These are phyloP conservation scores for Capsicum rhomboideum DNA, from an alignment of 257 asterid genomes.

Conservation along the genomic window DNA sequence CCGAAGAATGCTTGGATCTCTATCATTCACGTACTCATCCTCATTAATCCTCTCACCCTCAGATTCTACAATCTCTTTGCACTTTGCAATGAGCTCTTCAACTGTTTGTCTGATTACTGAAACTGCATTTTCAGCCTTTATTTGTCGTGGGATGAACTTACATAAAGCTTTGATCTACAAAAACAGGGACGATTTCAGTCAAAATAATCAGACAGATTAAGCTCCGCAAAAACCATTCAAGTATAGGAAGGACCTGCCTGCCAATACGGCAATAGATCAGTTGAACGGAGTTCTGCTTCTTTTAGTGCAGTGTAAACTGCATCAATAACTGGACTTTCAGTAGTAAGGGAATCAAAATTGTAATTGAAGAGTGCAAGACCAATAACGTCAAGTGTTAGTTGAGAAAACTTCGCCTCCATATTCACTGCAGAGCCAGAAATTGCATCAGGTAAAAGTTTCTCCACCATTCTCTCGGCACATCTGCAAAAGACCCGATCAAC, in stretches of 20 bases:
- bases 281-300: slow-evolving; percentile 89
- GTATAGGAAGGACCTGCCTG: slow-evolving; percentile 44
- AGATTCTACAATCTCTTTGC: slow-evolving; percentile 76
- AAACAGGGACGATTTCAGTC: not conserved
- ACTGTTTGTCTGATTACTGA: slow-evolving; percentile 66
- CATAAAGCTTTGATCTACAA: slow-evolving; percentile 65
- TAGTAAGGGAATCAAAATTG: slow-evolving; percentile 71
- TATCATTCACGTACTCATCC: slow-evolving; percentile 82
- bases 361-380: slow-evolving; percentile 88
- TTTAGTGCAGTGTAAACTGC: slow-evolving; percentile 92
- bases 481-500: slow-evolving; percentile 94
- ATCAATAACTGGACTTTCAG: slow-evolving; percentile 88
- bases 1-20: slow-evolving; percentile 92
- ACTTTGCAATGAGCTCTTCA: slow-evolving; percentile 76
- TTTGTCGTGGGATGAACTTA: slow-evolving; percentile 77
- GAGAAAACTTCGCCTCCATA: slow-evolving; percentile 90
- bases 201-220: slow-evolving; percentile 1
- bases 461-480: slow-evolving; percentile 87
- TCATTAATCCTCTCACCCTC: slow-evolving; percentile 89
- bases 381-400: slow-evolving; percentile 91
- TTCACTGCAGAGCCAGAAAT: slow-evolving; percentile 61
- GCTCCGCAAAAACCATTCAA: not conserved
- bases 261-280: slow-evolving; percentile 94
- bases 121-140: slow-evolving; percentile 88
- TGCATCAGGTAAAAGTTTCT: slow-evolving; percentile 51